A percentile compares a stretch with the other conserved stretches of the same genome.
phyloP scores from a whole-genome alignment of 1,139 yeast genomes.

The Lodderomyces metapsilosis region DNA sequence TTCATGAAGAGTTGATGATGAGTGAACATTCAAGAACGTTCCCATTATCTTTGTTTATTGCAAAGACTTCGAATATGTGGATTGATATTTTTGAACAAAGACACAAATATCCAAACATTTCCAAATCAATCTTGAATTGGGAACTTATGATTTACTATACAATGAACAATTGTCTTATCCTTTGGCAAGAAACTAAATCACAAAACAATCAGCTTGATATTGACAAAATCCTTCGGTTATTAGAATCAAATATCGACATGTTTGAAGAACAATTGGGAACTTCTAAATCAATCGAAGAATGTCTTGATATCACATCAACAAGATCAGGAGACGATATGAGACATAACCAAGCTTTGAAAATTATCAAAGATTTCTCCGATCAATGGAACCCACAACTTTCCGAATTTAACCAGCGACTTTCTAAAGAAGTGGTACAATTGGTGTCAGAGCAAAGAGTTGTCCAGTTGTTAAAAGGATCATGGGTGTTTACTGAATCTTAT shows the following conservation, averaged over 20 bases:
- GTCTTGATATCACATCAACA: constrained; percentile 43
- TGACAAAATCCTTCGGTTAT: constrained; percentile 45
- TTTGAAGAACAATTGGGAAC: constrained; percentile 29
- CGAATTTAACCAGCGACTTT: constrained; percentile 52
- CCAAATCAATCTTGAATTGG: constrained; percentile 52
- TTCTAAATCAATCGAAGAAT: constrained; percentile 38
- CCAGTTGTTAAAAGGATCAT: constrained; percentile 72
- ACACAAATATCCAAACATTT: constrained; percentile 35
- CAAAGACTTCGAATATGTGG: constrained; percentile 39
- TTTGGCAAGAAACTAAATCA: constrained; percentile 72
- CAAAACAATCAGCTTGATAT: constrained; percentile 46
- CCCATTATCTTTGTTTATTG: constrained; percentile 40
- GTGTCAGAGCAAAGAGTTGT: constrained; percentile 78
- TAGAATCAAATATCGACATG: constrained; percentile 28
- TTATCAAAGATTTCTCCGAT: constrained; percentile 33
- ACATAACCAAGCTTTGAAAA: constrained; percentile 48
- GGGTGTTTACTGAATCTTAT: constrained; percentile 76
- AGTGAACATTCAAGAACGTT: constrained; percentile 45
- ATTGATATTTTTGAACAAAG: constrained; percentile 36
- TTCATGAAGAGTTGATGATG: constrained; percentile 58
- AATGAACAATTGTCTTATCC: constrained; percentile 54
- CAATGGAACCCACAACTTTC: constrained; percentile 39
- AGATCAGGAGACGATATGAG: constrained; percentile 53
- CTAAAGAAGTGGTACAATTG: constrained; percentile 65
- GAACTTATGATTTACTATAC: constrained; percentile 55